Evolutionary conservation across 495 filamentous ascomycete genomes (phyloP).

Genomic region (Penicillium coprophilum): DNA sequence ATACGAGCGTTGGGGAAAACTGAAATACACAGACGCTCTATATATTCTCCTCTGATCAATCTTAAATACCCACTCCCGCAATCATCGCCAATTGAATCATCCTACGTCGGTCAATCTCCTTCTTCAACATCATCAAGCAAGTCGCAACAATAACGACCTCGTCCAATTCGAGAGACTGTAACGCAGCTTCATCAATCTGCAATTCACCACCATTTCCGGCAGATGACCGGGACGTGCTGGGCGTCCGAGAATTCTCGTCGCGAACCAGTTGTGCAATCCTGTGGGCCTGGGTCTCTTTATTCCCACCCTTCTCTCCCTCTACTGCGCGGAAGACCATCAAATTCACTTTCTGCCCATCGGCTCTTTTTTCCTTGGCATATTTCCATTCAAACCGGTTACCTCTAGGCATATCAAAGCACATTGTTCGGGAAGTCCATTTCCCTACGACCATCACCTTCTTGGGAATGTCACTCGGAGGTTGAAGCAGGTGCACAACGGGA

Average conservation of each 20-base stretch:
- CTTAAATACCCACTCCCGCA: conserved; percentile 23
- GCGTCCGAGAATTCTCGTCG: conserved; percentile 40
- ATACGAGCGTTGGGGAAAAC: conserved; percentile 1
- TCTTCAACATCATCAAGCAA: conserved; percentile 57
- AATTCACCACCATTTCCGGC: conserved; percentile 56
- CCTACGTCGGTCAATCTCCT: conserved; percentile 55
- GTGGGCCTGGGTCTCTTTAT: neutral
- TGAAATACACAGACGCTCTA: neutral
- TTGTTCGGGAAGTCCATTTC: conserved; percentile 39
- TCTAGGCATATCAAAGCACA: conserved; percentile 35
- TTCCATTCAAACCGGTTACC: conserved; percentile 49
- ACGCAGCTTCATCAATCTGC: conserved; percentile 37
- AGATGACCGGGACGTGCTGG: conserved; percentile 36
- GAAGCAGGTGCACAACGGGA: conserved; percentile 29
- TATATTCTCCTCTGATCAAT: neutral
- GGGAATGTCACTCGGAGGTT: conserved; percentile 6
- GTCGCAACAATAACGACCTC: conserved; percentile 51
- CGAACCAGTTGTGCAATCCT: conserved; percentile 48
- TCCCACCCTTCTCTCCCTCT: conserved; percentile 9
- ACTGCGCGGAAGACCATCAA: conserved; percentile 35
- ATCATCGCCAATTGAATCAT: conserved; percentile 46
- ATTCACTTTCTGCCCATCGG: conserved; percentile 30
- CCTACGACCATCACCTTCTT: conserved; percentile 15
- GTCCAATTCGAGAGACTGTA: conserved; percentile 26
- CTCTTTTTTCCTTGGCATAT: conserved; percentile 40